These are phyloP conservation scores for Aspergillus terreus DNA, from an alignment of 2,329 filamentous ascomycete species.

Conservation along the genomic window DNA sequence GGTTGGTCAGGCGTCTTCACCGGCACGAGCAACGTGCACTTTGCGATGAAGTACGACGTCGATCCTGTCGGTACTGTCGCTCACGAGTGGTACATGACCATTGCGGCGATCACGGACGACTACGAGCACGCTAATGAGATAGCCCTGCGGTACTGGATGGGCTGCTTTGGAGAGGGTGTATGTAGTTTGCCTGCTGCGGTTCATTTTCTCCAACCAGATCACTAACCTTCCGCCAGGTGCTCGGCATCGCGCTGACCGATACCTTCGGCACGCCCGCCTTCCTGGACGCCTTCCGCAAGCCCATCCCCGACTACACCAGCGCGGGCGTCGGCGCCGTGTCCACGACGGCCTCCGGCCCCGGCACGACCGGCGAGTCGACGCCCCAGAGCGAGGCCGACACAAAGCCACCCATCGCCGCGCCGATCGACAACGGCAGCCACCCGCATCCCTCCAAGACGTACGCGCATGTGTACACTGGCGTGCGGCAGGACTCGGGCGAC, in stretches of 20 bases:
- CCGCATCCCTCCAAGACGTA: conserved; percentile 59
- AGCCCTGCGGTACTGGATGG: conserved; percentile 82
- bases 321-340: conserved; percentile 38
- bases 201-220: background rate
- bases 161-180: conserved; percentile 78
- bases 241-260: conserved; percentile 88
- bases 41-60: conserved; percentile 89
- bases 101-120: conserved; percentile 82
- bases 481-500: conserved; percentile 88
- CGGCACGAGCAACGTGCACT: conserved; percentile 93
- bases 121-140: conserved; percentile 81
- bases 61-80: conserved; percentile 84
- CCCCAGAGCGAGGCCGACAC: conserved; percentile 37
- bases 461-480: conserved; percentile 76
- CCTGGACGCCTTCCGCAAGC: conserved; percentile 74
- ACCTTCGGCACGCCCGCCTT: conserved; percentile 94
- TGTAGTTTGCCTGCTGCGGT: conserved; percentile 12
- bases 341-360: conserved; percentile 38
- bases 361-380: conserved; percentile 41
- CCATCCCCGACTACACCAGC: conserved; percentile 48
- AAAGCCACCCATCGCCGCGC: conserved; percentile 44
- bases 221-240: conserved; percentile 46
- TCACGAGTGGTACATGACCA: conserved; percentile 99
- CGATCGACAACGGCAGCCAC: conserved; percentile 28
- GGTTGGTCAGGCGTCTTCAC: conserved; percentile 70